Conservation (phyloP, 2,329 filamentous ascomycete genomes). For the Purpureocillium takamizusanense region DNA sequence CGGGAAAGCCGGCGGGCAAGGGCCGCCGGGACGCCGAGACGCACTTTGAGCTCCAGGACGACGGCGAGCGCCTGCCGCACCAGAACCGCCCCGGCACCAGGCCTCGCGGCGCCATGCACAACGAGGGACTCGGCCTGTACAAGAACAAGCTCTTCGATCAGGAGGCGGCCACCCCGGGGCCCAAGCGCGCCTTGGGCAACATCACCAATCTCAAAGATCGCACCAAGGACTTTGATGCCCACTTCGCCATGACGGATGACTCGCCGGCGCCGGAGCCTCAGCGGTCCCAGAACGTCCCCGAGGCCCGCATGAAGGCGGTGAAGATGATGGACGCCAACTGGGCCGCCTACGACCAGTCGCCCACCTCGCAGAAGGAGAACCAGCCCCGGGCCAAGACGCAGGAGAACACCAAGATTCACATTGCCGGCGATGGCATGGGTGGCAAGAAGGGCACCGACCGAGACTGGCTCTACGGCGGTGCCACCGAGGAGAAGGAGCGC, state of each 20-base stretch:
- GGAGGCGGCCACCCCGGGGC: slow-evolving; percentile 33
- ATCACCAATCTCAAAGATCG: slow-evolving; percentile 68
- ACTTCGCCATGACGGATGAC: slow-evolving; percentile 69
- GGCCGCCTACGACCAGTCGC: slow-evolving; percentile 46
- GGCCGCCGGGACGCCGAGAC: slow-evolving; percentile 70
- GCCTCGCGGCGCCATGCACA: slow-evolving; percentile 49
- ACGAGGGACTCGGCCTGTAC: slow-evolving; percentile 62
- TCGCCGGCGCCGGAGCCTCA: slow-evolving; percentile 39
- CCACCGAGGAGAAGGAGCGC: slow-evolving; percentile 32
- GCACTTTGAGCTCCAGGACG: slow-evolving; percentile 79
- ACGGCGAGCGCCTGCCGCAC: slow-evolving; percentile 49
- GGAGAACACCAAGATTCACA: slow-evolving; percentile 28
- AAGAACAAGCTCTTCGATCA: slow-evolving; percentile 65
- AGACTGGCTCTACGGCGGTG: slow-evolving; percentile 51
- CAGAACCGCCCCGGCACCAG: slow-evolving; percentile 32
- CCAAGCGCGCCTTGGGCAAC: slow-evolving; percentile 46
- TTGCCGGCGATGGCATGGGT: slow-evolving; percentile 59
- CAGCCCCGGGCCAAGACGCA: slow-evolving; percentile 36
- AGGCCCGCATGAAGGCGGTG: slow-evolving; percentile 58
- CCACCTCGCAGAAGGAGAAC: slow-evolving; percentile 43
- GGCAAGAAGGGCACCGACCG: slow-evolving; percentile 44
- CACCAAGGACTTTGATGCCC: slow-evolving; percentile 65
- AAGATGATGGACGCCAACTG: slow-evolving; percentile 65
- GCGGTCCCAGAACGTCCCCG: slow-evolving; percentile 35
- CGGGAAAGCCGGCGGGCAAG: slow-evolving; percentile 51